Evolutionary conservation across 2,329 filamentous ascomycete genomes (phyloP), one percentile per base, ranked within the genome.

Genomic region (Colletotrichum simmondsii): DNA sequence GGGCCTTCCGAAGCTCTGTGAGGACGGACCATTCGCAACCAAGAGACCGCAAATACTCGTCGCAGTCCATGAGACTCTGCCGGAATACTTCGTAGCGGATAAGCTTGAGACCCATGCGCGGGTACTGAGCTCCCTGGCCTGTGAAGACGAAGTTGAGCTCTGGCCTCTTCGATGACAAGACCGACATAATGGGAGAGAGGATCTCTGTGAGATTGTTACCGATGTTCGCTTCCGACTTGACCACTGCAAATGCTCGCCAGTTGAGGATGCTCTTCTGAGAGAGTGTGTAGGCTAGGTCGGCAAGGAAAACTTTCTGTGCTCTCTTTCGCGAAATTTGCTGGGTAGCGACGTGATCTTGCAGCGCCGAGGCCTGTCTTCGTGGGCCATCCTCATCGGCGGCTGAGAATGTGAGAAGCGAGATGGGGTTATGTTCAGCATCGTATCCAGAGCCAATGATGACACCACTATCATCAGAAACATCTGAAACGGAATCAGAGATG

Each of bases 41-140:
- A 81, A 1, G 65, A 16, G 4, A 59, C 6, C 14, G 10, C 22
- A 70, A 14, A 22, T 70, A 66, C 0, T 26, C 11, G 24, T 60
- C 56, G 22, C 35, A 65, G 4, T 76, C 79, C n/a, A 79, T 75
- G 37, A 89, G 77, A 37, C 81, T 82, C 24, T 82, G 65, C 2
- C 80, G 79, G 76, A 88, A 89, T 16, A 77, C 77, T 1, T 84
- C 78, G 53, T 86, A 83, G 3, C 77, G 78, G 77, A 86, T 63
- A 59, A 85, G 78, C 74, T 83, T 81, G 26, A 78, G 75, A 12
- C 84, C 85, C 84, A 87, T 86, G 42, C 80, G 76, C 0, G 83
- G 79, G 79, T 81, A 85, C 60, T 85, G 83, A 1, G 83, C 78
- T 3, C 85, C 84, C 73, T 86, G 85, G 0, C 85, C 85, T 32